phyloP scores from a whole-genome alignment of 1,284 basidiomycete genomes.

The Leccinum subspadiceum region DNA sequence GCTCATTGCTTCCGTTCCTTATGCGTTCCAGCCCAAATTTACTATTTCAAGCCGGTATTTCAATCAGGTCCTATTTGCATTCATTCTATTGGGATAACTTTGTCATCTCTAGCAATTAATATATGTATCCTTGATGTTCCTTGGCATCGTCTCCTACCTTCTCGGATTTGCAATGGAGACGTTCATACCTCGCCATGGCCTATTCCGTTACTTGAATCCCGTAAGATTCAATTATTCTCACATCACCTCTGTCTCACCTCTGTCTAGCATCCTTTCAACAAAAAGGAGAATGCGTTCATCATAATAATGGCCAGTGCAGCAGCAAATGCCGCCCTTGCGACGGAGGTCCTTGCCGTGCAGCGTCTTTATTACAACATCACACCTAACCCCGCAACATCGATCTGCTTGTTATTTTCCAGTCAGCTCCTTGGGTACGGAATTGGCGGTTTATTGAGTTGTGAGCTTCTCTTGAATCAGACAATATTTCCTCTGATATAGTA shows the following conservation, averaged over 20 bases:
- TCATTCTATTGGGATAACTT: background rate
- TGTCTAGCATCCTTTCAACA: conserved; percentile 40
- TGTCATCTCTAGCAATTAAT: conserved; percentile 40
- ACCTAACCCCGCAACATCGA: conserved; percentile 50
- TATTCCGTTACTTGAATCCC: conserved; percentile 57
- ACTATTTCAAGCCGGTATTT: conserved; percentile 57
- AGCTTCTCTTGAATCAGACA: conserved; percentile 17
- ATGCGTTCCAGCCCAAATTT: conserved; percentile 44
- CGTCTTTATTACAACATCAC: conserved; percentile 54
- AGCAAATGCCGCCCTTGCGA: conserved; percentile 60
- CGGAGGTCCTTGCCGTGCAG: conserved; percentile 65
- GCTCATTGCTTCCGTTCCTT: background rate
- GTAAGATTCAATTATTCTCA: conserved; percentile 27
- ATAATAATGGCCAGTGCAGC: conserved; percentile 70
- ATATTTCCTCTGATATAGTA: conserved; percentile 14
- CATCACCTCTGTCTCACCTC: conserved; percentile 17
- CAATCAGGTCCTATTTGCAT: background rate
- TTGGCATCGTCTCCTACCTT: conserved; percentile 45
- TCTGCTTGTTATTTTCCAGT: conserved; percentile 58
- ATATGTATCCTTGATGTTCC: conserved; percentile 49
- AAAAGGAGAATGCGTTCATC: conserved; percentile 59
- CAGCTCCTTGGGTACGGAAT: conserved; percentile 62
- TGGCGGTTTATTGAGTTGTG: conserved; percentile 56
- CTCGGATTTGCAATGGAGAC: conserved; percentile 43
- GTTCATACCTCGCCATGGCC: conserved; percentile 46